Conservation (phyloP, 179 eudicot genomes). For the Heliamphora pulchella region DNA sequence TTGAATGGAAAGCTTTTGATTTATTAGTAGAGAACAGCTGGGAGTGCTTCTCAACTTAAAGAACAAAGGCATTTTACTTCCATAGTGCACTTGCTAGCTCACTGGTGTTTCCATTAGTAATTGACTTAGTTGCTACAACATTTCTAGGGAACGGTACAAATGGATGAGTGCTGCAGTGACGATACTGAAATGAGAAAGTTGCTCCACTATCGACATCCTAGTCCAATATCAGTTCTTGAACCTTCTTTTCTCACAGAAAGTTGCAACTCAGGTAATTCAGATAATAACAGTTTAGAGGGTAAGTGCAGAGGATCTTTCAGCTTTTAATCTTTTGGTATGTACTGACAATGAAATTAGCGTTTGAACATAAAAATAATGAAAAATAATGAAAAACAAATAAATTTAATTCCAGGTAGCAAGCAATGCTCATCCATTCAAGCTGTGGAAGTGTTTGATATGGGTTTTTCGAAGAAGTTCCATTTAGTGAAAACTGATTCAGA, state of each 20-base stretch:
- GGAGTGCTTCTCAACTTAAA: not conserved
- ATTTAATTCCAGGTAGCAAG: constrained; percentile 50
- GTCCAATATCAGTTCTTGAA: constrained; percentile 78
- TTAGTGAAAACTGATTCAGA: constrained; percentile 42
- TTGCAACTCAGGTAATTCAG: constrained; percentile 61
- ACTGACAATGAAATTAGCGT: too few species aligned
- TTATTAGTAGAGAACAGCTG: not conserved
- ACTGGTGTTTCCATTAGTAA: not conserved
- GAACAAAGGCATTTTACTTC: too few species aligned
- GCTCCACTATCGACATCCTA: constrained; percentile 42
- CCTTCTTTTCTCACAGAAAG: constrained; percentile 55
- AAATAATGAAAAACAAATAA: too few species aligned
- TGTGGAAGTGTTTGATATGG: constrained; percentile 29
- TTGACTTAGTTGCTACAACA: constrained; percentile 3
- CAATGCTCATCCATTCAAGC: constrained; percentile 51
- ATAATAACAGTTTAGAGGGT: constrained; percentile 57
- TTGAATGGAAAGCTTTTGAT: not conserved
- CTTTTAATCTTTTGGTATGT: too few species aligned
- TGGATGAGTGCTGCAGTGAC: constrained; percentile 34
- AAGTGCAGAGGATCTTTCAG: not conserved
- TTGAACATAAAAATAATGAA: too few species aligned
- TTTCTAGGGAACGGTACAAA: constrained; percentile 36
- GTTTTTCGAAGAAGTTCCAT: constrained; percentile 30
- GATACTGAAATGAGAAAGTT: constrained; percentile 35
- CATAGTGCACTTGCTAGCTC: too few species aligned